phyloP scores from a whole-genome alignment of 2,329 filamentous ascomycete genomes.

The Beauveria caledonica region DNA sequence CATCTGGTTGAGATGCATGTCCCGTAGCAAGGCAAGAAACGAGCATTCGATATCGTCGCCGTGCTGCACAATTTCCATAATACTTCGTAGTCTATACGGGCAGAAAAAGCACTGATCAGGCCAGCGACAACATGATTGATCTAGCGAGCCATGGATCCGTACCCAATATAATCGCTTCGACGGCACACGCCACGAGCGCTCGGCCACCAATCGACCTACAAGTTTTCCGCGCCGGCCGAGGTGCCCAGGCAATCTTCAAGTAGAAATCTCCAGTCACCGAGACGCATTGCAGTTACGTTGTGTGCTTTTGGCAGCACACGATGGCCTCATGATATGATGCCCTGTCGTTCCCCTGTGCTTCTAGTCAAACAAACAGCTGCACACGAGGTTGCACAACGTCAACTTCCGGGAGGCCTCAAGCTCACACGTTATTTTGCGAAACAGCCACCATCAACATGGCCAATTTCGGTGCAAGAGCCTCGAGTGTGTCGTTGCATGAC shows the following conservation, averaged over 20 bases:
- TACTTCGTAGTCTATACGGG: no score
- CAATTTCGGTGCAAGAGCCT: neutral
- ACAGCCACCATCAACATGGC: neutral
- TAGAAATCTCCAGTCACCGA: neutral
- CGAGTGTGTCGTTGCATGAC: neutral
- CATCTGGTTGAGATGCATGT: no score
- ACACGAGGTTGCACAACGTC: neutral
- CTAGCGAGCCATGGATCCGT: neutral
- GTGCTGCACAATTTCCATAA: neutral
- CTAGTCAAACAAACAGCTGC: neutral
- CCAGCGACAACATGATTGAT: neutral
- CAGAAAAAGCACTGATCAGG: neutral
- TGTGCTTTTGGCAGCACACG: neutral
- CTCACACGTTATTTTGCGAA: neutral
- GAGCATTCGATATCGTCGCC: no score
- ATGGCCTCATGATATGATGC: neutral
- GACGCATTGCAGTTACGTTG: neutral
- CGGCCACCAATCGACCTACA: neutral
- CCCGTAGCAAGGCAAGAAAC: no score
- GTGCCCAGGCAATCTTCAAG: neutral
- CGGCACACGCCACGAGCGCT: neutral
- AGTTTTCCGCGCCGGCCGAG: neutral
- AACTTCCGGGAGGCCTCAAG: neutral
- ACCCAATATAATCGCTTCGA: neutral
- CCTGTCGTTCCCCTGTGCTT: neutral